These are phyloP conservation scores for Rubia yunnanensis DNA, from an alignment of 257 asterid species.

Conservation along the genomic window DNA sequence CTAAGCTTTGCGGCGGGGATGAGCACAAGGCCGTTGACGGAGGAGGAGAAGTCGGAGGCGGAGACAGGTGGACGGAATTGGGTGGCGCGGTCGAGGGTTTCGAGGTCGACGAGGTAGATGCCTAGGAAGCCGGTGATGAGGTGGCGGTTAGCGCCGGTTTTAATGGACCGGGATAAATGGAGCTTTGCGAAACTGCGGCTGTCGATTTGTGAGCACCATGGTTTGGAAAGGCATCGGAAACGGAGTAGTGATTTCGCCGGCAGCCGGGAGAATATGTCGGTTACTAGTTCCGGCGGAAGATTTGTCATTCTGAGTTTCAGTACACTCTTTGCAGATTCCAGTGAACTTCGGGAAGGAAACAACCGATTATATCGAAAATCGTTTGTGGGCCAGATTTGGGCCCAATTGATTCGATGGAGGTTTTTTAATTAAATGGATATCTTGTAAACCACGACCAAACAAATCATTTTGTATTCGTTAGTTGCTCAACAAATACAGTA, in stretches of 20 bases:
- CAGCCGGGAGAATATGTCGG: constrained; percentile 10
- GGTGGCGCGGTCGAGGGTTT: neutral
- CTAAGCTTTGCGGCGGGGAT: neutral
- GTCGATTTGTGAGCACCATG: constrained; percentile 16
- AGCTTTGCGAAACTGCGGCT: constrained; percentile 10
- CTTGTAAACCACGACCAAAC: too few relatives aligned
- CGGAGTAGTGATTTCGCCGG: constrained; percentile 12
- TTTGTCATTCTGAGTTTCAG: neutral
- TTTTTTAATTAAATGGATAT: too few relatives aligned
- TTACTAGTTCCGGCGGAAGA: constrained; percentile 5
- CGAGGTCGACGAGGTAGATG: constrained; percentile 11
- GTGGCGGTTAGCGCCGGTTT: neutral
- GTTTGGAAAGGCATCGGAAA: constrained; percentile 22
- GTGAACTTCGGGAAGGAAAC: neutral
- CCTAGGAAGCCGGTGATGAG: constrained; percentile 13
- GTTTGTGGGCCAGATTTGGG: neutral
- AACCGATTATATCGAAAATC: neutral
- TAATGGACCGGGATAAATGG: constrained; percentile 6
- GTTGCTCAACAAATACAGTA: too few relatives aligned
- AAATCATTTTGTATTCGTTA: too few relatives aligned
- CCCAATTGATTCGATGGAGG: too few relatives aligned
- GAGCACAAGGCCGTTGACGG: constrained; percentile 16
- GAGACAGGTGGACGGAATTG: constrained; percentile 5
- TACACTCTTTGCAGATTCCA: too few relatives aligned
- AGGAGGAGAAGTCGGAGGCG: constrained; percentile 14